Evolutionary conservation across 1,284 basidiomycete species (phyloP).

Genomic region (Ustilago sp.): DNA sequence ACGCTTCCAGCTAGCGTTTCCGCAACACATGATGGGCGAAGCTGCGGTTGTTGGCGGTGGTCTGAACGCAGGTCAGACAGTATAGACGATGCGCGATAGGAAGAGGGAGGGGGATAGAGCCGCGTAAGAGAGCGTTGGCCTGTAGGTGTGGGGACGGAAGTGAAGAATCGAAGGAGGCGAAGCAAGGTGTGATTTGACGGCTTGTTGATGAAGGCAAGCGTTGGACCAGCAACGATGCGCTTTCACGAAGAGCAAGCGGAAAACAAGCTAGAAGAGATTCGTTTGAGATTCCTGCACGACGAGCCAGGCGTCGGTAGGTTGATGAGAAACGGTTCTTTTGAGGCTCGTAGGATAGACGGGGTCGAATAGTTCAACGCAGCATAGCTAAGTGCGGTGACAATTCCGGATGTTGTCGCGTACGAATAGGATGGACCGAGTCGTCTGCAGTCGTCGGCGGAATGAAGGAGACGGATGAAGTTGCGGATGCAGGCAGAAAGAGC

Average conservation of each 20-base stretch:
- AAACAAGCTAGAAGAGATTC: conserved; percentile 1
- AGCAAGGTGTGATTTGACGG: conserved; percentile 25
- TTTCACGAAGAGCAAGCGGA: neutral
- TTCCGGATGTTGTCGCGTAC: neutral
- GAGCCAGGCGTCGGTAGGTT: conserved; percentile 21
- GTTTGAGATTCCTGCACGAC: conserved; percentile 1
- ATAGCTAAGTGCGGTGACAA: conserved; percentile 4
- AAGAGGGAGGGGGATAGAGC: neutral
- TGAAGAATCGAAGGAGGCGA: conserved; percentile 18
- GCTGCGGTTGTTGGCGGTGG: neutral
- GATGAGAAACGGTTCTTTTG: neutral
- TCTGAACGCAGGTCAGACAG: conserved; percentile 10
- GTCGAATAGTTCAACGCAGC: conserved; percentile 10
- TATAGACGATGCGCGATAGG: neutral
- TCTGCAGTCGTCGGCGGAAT: neutral
- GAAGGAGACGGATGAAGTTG: conserved; percentile 1
- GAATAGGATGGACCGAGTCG: neutral
- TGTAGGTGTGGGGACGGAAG: neutral
- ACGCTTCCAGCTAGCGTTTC: conserved; percentile 80
- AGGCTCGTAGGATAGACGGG: neutral
- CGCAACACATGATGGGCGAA: conserved; percentile 56
- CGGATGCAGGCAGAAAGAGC: neutral
- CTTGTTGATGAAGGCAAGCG: conserved; percentile 21
- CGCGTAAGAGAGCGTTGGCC: neutral
- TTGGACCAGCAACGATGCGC: conserved; percentile 25